Conservation (phyloP, 164 flowering plant species). For the Berberis thunbergii region DNA sequence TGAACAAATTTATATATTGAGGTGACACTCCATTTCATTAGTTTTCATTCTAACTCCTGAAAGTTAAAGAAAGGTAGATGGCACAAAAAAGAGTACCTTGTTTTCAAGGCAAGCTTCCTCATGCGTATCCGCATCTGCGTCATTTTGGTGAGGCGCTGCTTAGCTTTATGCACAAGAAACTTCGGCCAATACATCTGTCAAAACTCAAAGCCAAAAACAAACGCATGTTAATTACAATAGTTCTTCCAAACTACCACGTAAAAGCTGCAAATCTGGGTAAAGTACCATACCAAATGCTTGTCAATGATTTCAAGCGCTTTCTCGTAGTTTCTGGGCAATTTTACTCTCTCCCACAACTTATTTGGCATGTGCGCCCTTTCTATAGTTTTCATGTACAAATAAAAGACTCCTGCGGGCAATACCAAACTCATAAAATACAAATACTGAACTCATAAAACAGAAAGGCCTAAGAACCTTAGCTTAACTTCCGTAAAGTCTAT, state of each 20-base stretch:
- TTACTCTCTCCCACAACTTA: conserved; percentile 86
- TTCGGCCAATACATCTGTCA: conserved; percentile 89
- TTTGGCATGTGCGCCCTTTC: conserved; percentile 91
- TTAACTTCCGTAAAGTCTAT: too few species aligned
- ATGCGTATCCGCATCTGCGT: conserved; percentile 90
- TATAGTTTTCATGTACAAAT: conserved; percentile 88
- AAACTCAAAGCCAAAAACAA: conserved; percentile 8
- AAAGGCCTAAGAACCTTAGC: too few species aligned
- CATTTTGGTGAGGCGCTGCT: conserved; percentile 90
- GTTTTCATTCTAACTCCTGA: background rate
- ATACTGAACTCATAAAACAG: too few species aligned
- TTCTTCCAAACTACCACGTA: too few species aligned
- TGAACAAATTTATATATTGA: background rate
- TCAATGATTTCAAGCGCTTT: conserved; percentile 80
- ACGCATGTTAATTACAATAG: background rate
- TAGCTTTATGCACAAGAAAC: conserved; percentile 67
- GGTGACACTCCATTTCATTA: background rate
- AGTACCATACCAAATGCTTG: conserved; percentile 61
- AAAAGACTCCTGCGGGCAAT: conserved; percentile 65
- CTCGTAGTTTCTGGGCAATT: conserved; percentile 73
- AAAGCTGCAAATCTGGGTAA: background rate
- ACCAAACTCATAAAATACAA: background rate
- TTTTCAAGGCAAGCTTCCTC: conserved; percentile 91
- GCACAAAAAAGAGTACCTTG: conserved; percentile 39
- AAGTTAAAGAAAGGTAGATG: background rate